Evolutionary conservation across 1,139 yeast genomes (phyloP).

Genomic region (Suhomyces bokatorum): DNA sequence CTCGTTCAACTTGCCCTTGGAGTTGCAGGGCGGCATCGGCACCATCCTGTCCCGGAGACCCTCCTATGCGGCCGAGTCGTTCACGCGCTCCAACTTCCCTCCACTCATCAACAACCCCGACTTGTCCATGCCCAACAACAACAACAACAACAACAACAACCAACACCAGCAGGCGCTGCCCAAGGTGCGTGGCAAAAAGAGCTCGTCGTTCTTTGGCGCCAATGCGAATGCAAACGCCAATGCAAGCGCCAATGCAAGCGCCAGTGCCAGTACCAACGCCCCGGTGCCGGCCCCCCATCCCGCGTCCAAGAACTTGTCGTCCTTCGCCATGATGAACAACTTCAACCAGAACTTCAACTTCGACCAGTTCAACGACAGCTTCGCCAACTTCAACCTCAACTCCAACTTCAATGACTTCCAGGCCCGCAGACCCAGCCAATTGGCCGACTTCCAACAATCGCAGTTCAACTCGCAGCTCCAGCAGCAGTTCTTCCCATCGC

Average conservation of each 20-base stretch:
- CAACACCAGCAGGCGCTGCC: conserved; percentile 5
- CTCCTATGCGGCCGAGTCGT: conserved; percentile 62
- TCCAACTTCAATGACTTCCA: conserved; percentile 44
- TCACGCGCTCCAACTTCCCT: conserved; percentile 37
- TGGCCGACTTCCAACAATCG: conserved; percentile 34
- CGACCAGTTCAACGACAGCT: conserved; percentile 37
- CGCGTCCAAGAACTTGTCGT: conserved; percentile 17
- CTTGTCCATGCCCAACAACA: conserved; percentile 7
- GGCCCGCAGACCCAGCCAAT: conserved; percentile 47
- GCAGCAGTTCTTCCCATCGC: conserved; percentile 12
- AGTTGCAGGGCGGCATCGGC: conserved; percentile 65
- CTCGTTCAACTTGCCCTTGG: conserved; percentile 53
- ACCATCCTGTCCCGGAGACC: conserved; percentile 65
- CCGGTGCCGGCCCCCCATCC: conserved; percentile 4
- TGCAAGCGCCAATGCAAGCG: too few species aligned
- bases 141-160: too few species aligned
- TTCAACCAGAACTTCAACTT: conserved; percentile 21
- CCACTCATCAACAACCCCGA: conserved; percentile 13
- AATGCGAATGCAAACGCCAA: too few species aligned
- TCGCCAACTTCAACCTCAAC: conserved; percentile 37
- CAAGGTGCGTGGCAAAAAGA: conserved; percentile 3
- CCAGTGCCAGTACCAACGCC: not conserved
- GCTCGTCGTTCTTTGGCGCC: conserved; percentile 16
- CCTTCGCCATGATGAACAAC: conserved; percentile 18
- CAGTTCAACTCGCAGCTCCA: conserved; percentile 12